Base-by-base conservation (phyloP, 495 filamentous ascomycete genomes). In the Aspergillus mulundensis region DNA sequence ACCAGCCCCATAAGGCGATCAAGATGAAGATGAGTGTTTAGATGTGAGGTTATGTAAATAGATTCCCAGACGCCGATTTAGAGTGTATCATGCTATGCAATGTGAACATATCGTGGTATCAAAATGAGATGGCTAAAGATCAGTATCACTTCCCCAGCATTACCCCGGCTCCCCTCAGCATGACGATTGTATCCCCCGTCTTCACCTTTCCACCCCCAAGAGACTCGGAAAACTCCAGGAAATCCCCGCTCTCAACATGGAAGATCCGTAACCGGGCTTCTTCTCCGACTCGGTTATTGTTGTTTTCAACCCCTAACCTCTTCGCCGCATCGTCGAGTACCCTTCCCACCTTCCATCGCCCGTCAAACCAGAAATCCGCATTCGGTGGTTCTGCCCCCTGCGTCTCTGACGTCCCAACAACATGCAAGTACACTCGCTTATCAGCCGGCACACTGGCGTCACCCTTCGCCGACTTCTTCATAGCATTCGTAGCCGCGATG, bases 11-110 rank as follows among this genome's bases (percentile, higher is more conserved):
- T 65, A 90, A 90, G 77, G 80, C 76, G 8, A 95, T 97, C 68
- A 79, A 88, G 39, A 97, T 97, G 94, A 96, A 97, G 73, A 97
- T 97, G 94, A 91, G 87, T 64, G 91, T 97, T 30, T 96, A 78
- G 58, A 23, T 14, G 18, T 23, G 34, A 36, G 34, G 34, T 10
- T 36, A 36, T 36, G 34, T 10, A 36, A 4, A 36, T 36, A 28
- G 19, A 40, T 39, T 53, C 38, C 50, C 23, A 25, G 21, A 53
- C 50, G 50, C 50, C 36, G 43, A 42, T 24, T 43, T 34, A 53
- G 25, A 28, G 49, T 43, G 50, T 53, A 53, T 53, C 50, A 53
- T 53, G 50, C 50, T 53, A 53, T 53, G 50, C 49, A 25, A 53
- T 24, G 43, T 52, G n/a, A 43, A 53, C 32, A 14, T 36, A 36